Conservation (phyloP, 73 alveolate species). For the Paramecium bursaria region DNA sequence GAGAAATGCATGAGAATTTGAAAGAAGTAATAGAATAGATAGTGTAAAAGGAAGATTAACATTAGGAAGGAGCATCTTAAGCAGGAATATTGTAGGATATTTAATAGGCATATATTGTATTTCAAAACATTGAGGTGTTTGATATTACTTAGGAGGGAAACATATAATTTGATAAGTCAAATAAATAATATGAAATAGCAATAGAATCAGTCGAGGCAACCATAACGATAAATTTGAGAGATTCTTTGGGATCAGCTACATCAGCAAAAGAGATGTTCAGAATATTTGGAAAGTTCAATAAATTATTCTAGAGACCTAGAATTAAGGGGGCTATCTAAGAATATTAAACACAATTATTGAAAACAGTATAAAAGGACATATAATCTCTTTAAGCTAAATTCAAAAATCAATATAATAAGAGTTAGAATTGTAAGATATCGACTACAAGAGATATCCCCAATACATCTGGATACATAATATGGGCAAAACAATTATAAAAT, state of each 20-base stretch:
- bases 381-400: constrained; percentile 77
- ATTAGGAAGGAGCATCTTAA: constrained; percentile 14
- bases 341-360: constrained; percentile 86
- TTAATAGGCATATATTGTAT: constrained; percentile 83
- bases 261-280: constrained; percentile 93
- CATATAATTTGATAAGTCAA: constrained; percentile 83
- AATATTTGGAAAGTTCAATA: constrained; percentile 89
- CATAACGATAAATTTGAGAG: constrained; percentile 88
- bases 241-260: constrained; percentile 87
- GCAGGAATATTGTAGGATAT: constrained; percentile 75
- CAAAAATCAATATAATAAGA: constrained; percentile 75
- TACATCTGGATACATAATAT: constrained; percentile 64
- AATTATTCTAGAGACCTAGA: constrained; percentile 89
- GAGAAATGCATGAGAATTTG: constrained; percentile 69
- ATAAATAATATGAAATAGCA: constrained; percentile 79
- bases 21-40: constrained; percentile 69
- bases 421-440: constrained; percentile 72
- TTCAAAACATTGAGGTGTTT: constrained; percentile 84
- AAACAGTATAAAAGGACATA: constrained; percentile 82
- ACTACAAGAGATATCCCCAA: constrained; percentile 67
- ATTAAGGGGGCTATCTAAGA: constrained; percentile 94
- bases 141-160: constrained; percentile 90
- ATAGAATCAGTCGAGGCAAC: constrained; percentile 89
- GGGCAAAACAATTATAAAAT: constrained; percentile 60
- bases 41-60: constrained; percentile 37